Conservation (phyloP, 345 rosid genomes). For the Abelmoschus esculentus region DNA sequence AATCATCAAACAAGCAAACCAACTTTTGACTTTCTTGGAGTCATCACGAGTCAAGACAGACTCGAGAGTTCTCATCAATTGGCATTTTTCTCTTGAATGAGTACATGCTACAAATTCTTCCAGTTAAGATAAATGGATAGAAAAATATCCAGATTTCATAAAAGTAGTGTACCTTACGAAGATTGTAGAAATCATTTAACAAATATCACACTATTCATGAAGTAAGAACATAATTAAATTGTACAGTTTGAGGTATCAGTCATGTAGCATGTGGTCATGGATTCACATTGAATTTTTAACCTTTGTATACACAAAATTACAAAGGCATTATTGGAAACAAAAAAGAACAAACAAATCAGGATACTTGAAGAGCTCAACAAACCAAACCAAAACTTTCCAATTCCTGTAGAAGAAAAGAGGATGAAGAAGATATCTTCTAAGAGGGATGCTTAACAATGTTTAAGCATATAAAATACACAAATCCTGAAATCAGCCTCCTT, state of each 20-base stretch:
- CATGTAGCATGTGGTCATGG: neutral
- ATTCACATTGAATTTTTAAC: neutral
- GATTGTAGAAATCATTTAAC: slow-evolving; percentile 5
- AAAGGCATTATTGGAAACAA: neutral
- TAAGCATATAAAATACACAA: neutral
- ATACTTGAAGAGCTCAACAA: neutral
- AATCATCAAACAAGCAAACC: neutral
- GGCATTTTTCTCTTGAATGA: neutral
- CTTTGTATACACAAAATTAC: neutral
- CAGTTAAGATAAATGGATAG: neutral
- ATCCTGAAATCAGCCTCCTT: neutral
- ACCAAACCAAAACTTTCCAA: slow-evolving; percentile 5
- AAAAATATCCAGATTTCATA: neutral
- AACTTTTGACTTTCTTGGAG: neutral
- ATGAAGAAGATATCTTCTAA: neutral
- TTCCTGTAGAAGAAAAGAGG: neutral
- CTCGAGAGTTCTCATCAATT: neutral
- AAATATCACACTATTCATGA: neutral
- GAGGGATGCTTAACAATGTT: neutral
- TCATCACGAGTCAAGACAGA: neutral
- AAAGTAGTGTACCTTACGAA: neutral
- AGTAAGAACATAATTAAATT: neutral
- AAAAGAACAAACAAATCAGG: neutral
- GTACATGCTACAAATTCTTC: neutral
- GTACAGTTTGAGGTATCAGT: neutral